These are phyloP conservation scores for Suillus paluster DNA, from an alignment of 768 basidiomycete species.

Conservation along the genomic window DNA sequence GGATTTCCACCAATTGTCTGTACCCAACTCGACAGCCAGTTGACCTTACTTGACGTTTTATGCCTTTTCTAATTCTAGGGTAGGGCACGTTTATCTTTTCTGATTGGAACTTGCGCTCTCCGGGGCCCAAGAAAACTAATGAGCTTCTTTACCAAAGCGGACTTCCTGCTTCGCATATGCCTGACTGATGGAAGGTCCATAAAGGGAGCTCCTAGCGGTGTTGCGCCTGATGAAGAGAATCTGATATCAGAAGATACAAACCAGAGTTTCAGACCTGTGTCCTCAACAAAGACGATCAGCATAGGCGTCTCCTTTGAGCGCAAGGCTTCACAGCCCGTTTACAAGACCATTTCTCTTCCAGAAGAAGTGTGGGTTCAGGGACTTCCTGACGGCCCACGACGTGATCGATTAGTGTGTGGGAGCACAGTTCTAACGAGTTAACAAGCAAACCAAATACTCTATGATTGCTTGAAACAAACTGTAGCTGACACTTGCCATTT, in stretches of 20 bases:
- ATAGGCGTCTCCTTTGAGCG: background rate
- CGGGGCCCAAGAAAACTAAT: too few species aligned
- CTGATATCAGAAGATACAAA: background rate
- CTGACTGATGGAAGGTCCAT: background rate
- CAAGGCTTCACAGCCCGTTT: background rate
- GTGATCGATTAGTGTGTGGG: background rate
- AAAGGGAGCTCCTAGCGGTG: background rate
- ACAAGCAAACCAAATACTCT: background rate
- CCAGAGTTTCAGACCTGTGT: background rate
- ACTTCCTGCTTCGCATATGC: background rate
- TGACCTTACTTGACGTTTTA: background rate
- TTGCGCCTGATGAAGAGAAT: background rate
- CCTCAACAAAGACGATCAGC: background rate
- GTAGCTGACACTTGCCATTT: slow-evolving; percentile 1
- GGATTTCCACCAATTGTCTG: background rate
- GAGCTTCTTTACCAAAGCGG: background rate
- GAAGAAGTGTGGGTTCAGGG: background rate
- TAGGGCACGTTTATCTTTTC: background rate
- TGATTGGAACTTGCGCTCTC: background rate
- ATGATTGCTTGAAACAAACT: background rate
- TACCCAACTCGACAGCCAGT: background rate
- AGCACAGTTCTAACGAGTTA: too few species aligned
- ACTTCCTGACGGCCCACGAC: background rate
- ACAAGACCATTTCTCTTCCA: background rate
- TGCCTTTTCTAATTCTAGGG: background rate